Evolutionary conservation across 495 filamentous ascomycete species (phyloP), one percentile per base, ranked within the genome.

Genomic region (Parathielavia appendiculata): DNA sequence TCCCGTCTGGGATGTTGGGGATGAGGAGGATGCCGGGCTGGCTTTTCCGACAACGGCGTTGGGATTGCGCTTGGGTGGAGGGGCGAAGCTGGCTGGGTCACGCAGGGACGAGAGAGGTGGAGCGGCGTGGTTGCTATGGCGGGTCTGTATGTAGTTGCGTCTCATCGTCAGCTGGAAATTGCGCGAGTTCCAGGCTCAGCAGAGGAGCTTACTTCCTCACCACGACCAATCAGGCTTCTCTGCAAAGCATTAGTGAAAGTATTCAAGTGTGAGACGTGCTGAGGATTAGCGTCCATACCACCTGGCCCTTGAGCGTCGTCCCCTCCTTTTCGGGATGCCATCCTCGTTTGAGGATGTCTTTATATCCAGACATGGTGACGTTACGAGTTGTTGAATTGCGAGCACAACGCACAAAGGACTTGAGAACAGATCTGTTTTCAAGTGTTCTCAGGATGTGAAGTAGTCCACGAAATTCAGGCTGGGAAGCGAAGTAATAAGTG

Each of bases 71-170:
- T 86, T 95, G 5, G 92, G 92, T 20, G 92, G 92, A 36, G 92
- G 90, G 4, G 82, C 90, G 69, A 98, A 97, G 13, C 85, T 80
- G 0, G 83, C 69, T 2, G 93, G 92, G 69, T 98, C 93, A 65
- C 86, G 86, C 19, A 98, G 77, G 2, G 86, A 78, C 5, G 84
- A 80, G n/a, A 95, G 69, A 2, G 93, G 92, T 6, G 77, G 75
- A 17, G 90, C 83, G 61, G 81, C 74, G 65, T 87, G 73, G 17
- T 50, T 19, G 6, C 34, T 16, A 12, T 34, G 36, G 79, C 4
- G 79, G 69, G 58, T 63, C 64, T 60, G 60, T 32, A 34, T 44
- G 26, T 30, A 30, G 26, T 30, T 10, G 17, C 10, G n/a, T 32
- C 38, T 19, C 22, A 20, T 16, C 36, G 34, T 43, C 44, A 57